Percentiles rank a stretch among this genome's conserved stretches.
phyloP scores from a whole-genome alignment of 2,329 filamentous ascomycete species.

The Neonectria coccinea region DNA sequence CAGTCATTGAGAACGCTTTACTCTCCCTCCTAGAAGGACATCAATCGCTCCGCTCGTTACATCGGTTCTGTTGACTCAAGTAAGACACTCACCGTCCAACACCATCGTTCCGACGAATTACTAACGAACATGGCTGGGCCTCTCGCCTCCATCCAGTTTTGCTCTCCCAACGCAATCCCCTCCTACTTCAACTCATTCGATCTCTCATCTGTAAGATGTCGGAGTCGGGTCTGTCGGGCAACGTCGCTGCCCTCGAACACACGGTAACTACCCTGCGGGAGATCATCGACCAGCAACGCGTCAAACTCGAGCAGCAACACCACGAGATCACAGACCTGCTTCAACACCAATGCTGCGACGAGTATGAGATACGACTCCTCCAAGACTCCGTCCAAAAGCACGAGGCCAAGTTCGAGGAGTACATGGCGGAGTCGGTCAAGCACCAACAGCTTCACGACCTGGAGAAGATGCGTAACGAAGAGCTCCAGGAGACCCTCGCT shows the following conservation, averaged over 20 bases:
- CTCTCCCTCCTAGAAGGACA: neutral
- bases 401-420: conserved; percentile 3
- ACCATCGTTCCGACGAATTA: neutral
- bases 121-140: neutral
- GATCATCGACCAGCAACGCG: neutral
- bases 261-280: neutral
- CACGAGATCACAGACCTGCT: neutral
- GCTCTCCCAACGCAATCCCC: neutral
- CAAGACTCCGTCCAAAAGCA: neutral
- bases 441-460: neutral
- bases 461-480: conserved; percentile 8
- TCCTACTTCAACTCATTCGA: neutral
- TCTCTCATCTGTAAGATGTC: neutral
- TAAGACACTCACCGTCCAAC: neutral
- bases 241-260: neutral
- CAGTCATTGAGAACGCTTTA: too few species aligned
- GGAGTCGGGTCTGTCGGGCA: neutral
- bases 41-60: too few species aligned
- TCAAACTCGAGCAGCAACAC: neutral
- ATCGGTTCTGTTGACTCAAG: neutral
- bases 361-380: neutral
- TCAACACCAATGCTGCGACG: neutral
- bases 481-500: neutral
- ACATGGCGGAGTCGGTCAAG: neutral
- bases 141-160: neutral